Evolutionary conservation across 495 filamentous ascomycete species (phyloP).

Genomic region (Sabuloglossum arenarium): DNA sequence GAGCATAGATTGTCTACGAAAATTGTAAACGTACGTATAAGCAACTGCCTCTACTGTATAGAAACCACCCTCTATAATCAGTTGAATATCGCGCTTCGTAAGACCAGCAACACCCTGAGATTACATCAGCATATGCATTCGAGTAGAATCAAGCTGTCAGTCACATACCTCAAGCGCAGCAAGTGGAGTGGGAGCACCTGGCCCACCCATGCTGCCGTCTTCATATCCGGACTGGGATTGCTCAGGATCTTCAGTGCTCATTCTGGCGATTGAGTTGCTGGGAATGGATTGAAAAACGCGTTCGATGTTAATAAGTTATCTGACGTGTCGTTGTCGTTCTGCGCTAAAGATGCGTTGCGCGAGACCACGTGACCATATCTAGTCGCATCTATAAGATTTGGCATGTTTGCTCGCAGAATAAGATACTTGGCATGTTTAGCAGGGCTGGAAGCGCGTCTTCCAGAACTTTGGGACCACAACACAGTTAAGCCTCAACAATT

Average conservation of each 20-base stretch:
- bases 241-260: constrained; percentile 36
- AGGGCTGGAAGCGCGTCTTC: background rate
- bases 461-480: background rate
- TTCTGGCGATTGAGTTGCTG: constrained; percentile 11
- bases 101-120: constrained; percentile 56
- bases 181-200: constrained; percentile 89
- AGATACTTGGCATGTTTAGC: background rate
- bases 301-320: background rate
- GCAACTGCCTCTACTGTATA: constrained; percentile 90
- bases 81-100: constrained; percentile 83
- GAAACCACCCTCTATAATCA: constrained; percentile 77
- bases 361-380: background rate
- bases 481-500: background rate
- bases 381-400: too few species aligned
- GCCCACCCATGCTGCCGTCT: constrained; percentile 46
- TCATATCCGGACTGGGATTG: constrained; percentile 35
- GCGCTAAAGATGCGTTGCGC: background rate
- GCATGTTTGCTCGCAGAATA: background rate
- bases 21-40: constrained; percentile 40
- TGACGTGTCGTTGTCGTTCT: background rate
- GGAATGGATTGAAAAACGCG: background rate
- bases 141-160: constrained; percentile 4
- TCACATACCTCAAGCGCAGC: constrained; percentile 58
- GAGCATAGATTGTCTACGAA: background rate
- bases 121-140: constrained; percentile 3